Conservation (phyloP, 1,139 yeast genomes). For the Magnusiomyces ingens region DNA sequence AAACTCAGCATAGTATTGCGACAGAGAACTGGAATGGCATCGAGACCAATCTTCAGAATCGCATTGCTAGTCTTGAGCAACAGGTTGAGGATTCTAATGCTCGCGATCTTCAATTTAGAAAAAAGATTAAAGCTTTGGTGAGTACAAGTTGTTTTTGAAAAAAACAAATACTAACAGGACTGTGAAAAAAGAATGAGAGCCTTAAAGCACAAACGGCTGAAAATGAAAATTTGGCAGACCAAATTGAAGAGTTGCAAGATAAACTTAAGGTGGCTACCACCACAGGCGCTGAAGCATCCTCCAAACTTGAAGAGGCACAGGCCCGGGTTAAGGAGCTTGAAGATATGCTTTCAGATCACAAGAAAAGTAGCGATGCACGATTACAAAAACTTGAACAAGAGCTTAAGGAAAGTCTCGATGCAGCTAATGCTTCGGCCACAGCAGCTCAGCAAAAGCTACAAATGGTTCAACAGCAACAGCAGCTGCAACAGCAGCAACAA, state of each 20-base stretch:
- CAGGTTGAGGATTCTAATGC: conserved; percentile 32
- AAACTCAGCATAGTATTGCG: conserved; percentile 59
- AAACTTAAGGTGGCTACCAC: conserved; percentile 21
- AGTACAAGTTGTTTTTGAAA: background rate
- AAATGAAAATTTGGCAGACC: conserved; percentile 25
- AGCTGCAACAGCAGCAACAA: conserved; percentile 6
- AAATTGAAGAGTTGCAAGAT: conserved; percentile 28
- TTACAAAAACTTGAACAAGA: conserved; percentile 7
- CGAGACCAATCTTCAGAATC: conserved; percentile 46
- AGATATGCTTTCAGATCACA: conserved; percentile 15
- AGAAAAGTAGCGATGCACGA: background rate
- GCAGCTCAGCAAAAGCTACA: conserved; percentile 20
- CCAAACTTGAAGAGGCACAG: conserved; percentile 3
- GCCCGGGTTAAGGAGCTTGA: conserved; percentile 9
- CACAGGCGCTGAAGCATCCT: conserved; percentile 9
- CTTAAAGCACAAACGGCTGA: conserved; percentile 20
- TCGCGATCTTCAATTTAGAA: conserved; percentile 24
- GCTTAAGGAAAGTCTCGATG: conserved; percentile 4
- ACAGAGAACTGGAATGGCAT: conserved; percentile 60
- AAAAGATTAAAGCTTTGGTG: conserved; percentile 21
- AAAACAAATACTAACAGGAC: background rate
- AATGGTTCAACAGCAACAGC: conserved; percentile 7
- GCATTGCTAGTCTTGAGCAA: conserved; percentile 42
- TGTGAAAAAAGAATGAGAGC: conserved; percentile 18
- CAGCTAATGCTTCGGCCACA: conserved; percentile 19